phyloP scores from a whole-genome alignment of 1,284 basidiomycete genomes.

The Stygiomarasmius scandens region DNA sequence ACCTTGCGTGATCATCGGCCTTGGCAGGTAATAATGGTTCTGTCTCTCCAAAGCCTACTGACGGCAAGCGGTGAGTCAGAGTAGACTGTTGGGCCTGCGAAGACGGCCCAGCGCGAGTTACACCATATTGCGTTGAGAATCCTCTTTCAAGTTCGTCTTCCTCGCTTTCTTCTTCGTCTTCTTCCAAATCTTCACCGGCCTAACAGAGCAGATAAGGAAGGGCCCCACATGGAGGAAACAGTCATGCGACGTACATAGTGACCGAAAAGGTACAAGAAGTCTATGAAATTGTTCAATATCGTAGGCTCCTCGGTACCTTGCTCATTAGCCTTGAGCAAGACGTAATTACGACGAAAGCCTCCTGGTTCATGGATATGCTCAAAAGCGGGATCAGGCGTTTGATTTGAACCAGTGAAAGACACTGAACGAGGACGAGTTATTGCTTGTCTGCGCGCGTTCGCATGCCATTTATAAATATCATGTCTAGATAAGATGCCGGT shows the following conservation, averaged over 20 bases:
- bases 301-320: conserved; percentile 66
- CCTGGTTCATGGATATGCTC: conserved; percentile 93
- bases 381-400: conserved; percentile 68
- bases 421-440: conserved; percentile 61
- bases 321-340: conserved; percentile 71
- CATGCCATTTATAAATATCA: conserved; percentile 92
- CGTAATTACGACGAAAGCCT: conserved; percentile 89
- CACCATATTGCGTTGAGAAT: not conserved
- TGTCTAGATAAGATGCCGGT: conserved; percentile 54
- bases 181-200: conserved; percentile 95
- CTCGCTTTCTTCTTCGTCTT: conserved; percentile 68
- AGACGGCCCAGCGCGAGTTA: conserved; percentile 26
- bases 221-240: not conserved
- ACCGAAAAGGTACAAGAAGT: conserved; percentile 91
- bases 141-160: conserved; percentile 40
- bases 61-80: conserved; percentile 19
- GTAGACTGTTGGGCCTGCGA: conserved; percentile 24
- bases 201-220: conserved; percentile 29
- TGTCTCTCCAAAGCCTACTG: conserved; percentile 38
- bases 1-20: conserved; percentile 24
- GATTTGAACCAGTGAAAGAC: conserved; percentile 65
- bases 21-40: conserved; percentile 44
- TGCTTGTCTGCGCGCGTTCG: conserved; percentile 60
- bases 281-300: conserved; percentile 85
- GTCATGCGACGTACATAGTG: conserved; percentile 86